These are phyloP conservation scores for Terana coerulea DNA, from an alignment of 768 basidiomycete genomes.

Conservation along the genomic window DNA sequence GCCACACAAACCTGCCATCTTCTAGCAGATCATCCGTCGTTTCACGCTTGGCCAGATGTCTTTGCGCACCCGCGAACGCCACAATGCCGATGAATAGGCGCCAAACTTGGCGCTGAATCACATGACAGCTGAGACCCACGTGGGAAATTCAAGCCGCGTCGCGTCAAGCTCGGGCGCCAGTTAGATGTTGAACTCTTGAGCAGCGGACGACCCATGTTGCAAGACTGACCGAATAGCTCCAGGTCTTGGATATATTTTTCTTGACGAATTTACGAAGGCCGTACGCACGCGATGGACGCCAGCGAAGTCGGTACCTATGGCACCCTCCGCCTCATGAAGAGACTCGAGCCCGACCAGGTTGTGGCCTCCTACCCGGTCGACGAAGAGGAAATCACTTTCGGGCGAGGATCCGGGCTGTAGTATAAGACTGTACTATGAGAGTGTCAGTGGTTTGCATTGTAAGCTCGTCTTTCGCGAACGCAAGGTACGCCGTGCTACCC, in stretches of 20 bases:
- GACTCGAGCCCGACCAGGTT: slow-evolving; percentile 38
- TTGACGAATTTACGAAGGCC: neutral
- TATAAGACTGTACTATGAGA: slow-evolving; percentile 66
- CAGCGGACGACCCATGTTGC: too few species aligned
- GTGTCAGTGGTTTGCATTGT: slow-evolving; percentile 60
- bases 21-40: too few species aligned
- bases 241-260: neutral
- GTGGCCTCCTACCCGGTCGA: slow-evolving; percentile 74
- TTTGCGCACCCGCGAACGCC: too few species aligned
- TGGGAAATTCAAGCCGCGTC: too few species aligned
- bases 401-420: slow-evolving; percentile 60
- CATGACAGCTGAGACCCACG: too few species aligned
- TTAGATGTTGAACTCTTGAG: too few species aligned
- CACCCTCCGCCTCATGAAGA: slow-evolving; percentile 60
- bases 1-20: too few species aligned
- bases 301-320: slow-evolving; percentile 64
- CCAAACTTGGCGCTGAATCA: too few species aligned
- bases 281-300: slow-evolving; percentile 30
- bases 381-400: slow-evolving; percentile 62
- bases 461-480: slow-evolving; percentile 60
- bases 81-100: too few species aligned
- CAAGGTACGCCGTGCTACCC: slow-evolving; percentile 43
- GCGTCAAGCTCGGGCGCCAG: too few species aligned
- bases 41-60: too few species aligned
- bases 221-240: too few species aligned